These are phyloP conservation scores for Fusarium decemcellulare DNA, from an alignment of 2,329 filamentous ascomycete genomes.

Conservation along the genomic window DNA sequence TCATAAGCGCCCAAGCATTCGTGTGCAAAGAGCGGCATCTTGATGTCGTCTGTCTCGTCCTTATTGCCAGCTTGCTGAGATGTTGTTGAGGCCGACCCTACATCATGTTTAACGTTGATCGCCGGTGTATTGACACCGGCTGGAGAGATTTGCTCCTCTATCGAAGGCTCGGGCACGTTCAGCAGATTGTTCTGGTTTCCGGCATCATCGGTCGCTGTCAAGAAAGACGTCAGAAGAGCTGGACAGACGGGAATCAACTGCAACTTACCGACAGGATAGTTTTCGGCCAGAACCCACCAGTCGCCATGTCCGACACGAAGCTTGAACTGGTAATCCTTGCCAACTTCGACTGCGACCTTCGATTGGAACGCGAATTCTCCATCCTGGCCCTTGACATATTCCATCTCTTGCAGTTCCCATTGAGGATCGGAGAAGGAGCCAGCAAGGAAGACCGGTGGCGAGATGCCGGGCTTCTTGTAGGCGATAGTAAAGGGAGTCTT, in stretches of 20 bases:
- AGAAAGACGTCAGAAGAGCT: slow-evolving; percentile 16
- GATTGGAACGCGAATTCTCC: slow-evolving; percentile 73
- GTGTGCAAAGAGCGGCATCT: slow-evolving; percentile 62
- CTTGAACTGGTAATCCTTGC: slow-evolving; percentile 80
- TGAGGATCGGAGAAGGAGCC: slow-evolving; percentile 76
- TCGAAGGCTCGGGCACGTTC: slow-evolving; percentile 40
- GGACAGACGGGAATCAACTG: neutral
- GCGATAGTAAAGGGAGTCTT: slow-evolving; percentile 68
- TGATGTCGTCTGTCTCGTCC: slow-evolving; percentile 38
- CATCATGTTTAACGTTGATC: slow-evolving; percentile 24
- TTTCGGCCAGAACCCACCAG: slow-evolving; percentile 80
- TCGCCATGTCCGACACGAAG: slow-evolving; percentile 77
- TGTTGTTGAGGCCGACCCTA: slow-evolving; percentile 4
- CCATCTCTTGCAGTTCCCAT: slow-evolving; percentile 80
- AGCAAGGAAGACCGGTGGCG: slow-evolving; percentile 79
- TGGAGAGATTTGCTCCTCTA: slow-evolving; percentile 28
- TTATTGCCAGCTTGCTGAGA: slow-evolving; percentile 24
- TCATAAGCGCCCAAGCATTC: slow-evolving; percentile 61
- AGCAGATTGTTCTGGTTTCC: slow-evolving; percentile 67
- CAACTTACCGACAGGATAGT: slow-evolving; percentile 68
- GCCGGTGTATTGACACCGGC: slow-evolving; percentile 23
- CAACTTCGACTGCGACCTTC: slow-evolving; percentile 66
- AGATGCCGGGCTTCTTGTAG: slow-evolving; percentile 71
- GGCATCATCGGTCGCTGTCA: slow-evolving; percentile 55
- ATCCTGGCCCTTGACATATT: slow-evolving; percentile 62